Conservation (phyloP, 257 asterid genomes). For the Mitragyna speciosa region DNA sequence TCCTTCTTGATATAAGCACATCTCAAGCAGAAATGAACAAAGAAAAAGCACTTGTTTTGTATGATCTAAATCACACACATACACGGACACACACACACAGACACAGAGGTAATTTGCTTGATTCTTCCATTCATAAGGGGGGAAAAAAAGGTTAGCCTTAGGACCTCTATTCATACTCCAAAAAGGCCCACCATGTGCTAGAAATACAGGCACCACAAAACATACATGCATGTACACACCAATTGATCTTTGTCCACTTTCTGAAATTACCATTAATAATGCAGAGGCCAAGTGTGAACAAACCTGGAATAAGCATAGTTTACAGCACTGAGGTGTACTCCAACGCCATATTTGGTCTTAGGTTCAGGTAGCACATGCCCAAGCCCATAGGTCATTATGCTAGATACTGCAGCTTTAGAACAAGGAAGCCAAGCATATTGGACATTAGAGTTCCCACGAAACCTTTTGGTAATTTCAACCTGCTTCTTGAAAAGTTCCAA, state of each 20-base stretch:
- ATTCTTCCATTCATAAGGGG: not conserved
- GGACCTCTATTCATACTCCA: not conserved
- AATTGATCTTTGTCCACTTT: not conserved
- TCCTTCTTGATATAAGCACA: not conserved
- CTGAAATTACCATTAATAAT: not conserved
- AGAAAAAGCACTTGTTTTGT: not conserved
- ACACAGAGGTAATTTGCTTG: not conserved
- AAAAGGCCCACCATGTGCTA: not conserved
- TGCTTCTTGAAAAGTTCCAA: constrained; percentile 34
- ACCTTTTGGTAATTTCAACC: constrained; percentile 24
- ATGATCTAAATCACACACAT: not conserved
- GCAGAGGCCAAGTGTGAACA: not conserved
- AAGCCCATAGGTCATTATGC: constrained; percentile 29
- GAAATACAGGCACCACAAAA: not conserved
- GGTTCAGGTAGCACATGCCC: constrained; percentile 23
- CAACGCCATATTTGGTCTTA: constrained; percentile 26
- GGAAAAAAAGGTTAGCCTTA: not conserved
- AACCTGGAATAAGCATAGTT: constrained; percentile 19
- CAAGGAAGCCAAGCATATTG: constrained; percentile 40
- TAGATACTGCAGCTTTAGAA: constrained; percentile 15
- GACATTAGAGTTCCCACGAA: constrained; percentile 31
- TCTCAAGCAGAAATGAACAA: not conserved
- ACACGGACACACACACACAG: no score
- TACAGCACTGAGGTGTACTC: constrained; percentile 29
- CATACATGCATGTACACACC: not conserved